Evolutionary conservation across 148 eudicot genomes (phyloP).

Genomic region (Heliosperma pusillum): DNA sequence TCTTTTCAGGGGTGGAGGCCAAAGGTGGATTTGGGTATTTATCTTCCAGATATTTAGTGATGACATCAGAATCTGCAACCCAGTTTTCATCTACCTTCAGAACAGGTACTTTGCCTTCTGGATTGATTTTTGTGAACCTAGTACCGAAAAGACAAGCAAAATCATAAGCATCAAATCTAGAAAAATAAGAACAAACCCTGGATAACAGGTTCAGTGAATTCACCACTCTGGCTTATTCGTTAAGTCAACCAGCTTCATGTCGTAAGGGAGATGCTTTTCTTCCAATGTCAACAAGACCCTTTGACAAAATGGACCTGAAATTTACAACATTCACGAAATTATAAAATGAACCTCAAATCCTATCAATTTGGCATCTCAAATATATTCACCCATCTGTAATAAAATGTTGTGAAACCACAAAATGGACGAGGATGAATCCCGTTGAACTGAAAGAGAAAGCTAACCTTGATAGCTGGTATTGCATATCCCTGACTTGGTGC

Average conservation of each 20-base stretch:
- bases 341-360: neutral
- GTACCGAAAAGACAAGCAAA: neutral
- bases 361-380: neutral
- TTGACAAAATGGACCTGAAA: conserved; percentile 86
- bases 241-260: conserved; percentile 69
- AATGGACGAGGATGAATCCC: neutral
- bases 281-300: conserved; percentile 82
- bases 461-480: neutral
- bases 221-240: conserved; percentile 84
- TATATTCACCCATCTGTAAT: neutral
- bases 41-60: conserved; percentile 67
- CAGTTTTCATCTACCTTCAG: conserved; percentile 83
- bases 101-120: conserved; percentile 93
- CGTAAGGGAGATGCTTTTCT: conserved; percentile 87
- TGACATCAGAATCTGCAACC: conserved; percentile 91
- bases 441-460: neutral
- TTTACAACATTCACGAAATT: neutral
- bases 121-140: conserved; percentile 73
- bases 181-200: neutral
- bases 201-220: neutral
- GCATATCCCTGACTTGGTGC: neutral
- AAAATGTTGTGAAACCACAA: too few species aligned
- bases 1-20: conserved; percentile 76
- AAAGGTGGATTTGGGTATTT: conserved; percentile 80
- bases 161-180: neutral